A percentile compares a stretch with the other conserved stretches of the same genome.
phyloP scores from a whole-genome alignment of 1,284 basidiomycete genomes.

The Melampsora abietis-canadensis region DNA sequence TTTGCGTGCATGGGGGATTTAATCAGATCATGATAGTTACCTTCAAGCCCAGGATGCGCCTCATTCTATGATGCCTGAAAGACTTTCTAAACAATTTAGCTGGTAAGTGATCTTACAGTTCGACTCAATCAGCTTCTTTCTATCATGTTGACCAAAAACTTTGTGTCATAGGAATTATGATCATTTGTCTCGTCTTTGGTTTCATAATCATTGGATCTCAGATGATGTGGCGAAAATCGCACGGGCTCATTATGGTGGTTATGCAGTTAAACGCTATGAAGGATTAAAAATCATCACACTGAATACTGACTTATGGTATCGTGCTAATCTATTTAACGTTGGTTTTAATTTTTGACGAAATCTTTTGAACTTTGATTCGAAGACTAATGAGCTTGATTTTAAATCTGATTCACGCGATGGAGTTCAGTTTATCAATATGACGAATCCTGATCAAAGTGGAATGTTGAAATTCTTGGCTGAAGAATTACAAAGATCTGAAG shows the following conservation, averaged over 20 bases:
- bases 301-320: conserved; percentile 64
- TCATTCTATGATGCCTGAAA: conserved; percentile 50
- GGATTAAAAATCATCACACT: conserved; percentile 71
- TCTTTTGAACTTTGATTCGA: not conserved
- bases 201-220: conserved; percentile 65
- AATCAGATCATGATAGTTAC: conserved; percentile 25
- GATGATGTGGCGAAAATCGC: conserved; percentile 62
- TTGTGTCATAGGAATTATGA: conserved; percentile 64
- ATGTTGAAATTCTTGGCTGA: conserved; percentile 56
- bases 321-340: conserved; percentile 8
- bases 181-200: conserved; percentile 67
- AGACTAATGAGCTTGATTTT: conserved; percentile 47
- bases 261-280: conserved; percentile 66
- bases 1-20: too few species aligned
- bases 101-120: not conserved
- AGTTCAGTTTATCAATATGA: conserved; percentile 73
- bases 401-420: too few species aligned
- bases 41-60: conserved; percentile 65
- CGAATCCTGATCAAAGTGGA: conserved; percentile 56
- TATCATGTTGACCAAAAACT: not conserved
- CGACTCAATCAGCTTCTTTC: conserved; percentile 6
- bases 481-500: conserved; percentile 61
- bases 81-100: not conserved
- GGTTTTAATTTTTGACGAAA: not conserved
- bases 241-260: conserved; percentile 68